These are phyloP conservation scores for Eucalyptus erythrocorys DNA, from an alignment of 345 rosid species.

Conservation along the genomic window DNA sequence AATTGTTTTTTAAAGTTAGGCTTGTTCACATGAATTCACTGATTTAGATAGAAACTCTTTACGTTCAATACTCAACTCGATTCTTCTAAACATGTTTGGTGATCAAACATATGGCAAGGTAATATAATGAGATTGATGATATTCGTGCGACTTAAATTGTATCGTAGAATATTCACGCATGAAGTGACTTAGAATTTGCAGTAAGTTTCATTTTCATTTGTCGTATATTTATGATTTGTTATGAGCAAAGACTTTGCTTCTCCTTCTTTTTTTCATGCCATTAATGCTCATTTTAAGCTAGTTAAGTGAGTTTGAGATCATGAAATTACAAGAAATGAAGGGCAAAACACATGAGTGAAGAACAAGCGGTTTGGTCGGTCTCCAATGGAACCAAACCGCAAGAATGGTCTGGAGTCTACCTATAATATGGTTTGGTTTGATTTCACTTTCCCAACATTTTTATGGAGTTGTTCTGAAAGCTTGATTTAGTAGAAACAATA, in stretches of 20 bases:
- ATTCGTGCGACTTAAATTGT: background rate
- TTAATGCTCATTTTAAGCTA: background rate
- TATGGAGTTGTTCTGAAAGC: background rate
- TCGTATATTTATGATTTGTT: background rate
- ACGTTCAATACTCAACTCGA: background rate
- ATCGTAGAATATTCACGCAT: rapidly evolving
- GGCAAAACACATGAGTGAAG: background rate
- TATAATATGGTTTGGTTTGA: background rate
- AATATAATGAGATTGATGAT: background rate
- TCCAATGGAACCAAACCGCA: background rate
- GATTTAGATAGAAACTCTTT: background rate
- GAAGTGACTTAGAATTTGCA: background rate
- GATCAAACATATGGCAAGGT: background rate
- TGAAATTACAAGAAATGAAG: background rate
- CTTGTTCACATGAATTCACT: background rate
- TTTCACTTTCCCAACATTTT: background rate
- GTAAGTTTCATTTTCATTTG: background rate
- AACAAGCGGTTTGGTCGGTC: background rate
- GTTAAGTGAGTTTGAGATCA: background rate
- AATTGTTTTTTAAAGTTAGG: background rate
- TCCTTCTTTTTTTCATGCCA: background rate
- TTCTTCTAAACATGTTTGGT: background rate
- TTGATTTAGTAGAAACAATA: background rate
- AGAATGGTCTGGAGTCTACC: background rate
- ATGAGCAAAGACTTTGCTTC: background rate